Base-by-base conservation (phyloP, 306 rosid species). In the Malus sylvestris region DNA sequence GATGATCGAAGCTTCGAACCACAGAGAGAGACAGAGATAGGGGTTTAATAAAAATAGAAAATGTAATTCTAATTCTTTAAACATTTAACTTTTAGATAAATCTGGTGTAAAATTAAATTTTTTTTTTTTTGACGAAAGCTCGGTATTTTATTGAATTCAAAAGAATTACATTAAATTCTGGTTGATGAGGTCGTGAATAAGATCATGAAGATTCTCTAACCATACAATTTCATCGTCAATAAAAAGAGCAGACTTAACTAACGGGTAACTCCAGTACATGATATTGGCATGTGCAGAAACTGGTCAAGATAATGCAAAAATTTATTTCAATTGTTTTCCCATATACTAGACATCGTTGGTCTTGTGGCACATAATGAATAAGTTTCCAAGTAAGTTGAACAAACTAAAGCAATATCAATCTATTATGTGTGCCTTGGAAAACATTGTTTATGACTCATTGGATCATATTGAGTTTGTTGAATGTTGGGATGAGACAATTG, bases 131-230 rank as follows among this genome's bases (percentile, higher is more conserved):
- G 0, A 35, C 40, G 9, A 35, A 35, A 35, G 40, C 40, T 35
- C 40, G 40, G 6, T 35, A 35, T 35, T 35, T 35, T 35, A 35
- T 35, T 35, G 40, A 35, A 33, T 33, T 5, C 38, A 5, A 5
- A 6, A 35, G 2, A 6, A 35, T 0, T 35, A 6, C 2, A 6
- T 6, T 0, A 6, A 6, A 35, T 35, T 7, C 2, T 35, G 9
- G 40, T 35, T 35, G 8, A 35, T 0, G 40, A 6, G 2, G 40
- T 33, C 8, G 0, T 33, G 0, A 6, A 6, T 33, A 7, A 33
- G 9, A 35, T 35, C 8, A 6, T 25, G 8, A 6, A 1, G 40
- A 35, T 35, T 35, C 40, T 35, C 40, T 6, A 35, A 35, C 40
- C 2, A 35, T 35, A 35, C 9, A 35, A 35, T 35, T 35, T 6